Base-by-base conservation (phyloP, 805 yeast species). In the Lipomyces sp. region DNA sequence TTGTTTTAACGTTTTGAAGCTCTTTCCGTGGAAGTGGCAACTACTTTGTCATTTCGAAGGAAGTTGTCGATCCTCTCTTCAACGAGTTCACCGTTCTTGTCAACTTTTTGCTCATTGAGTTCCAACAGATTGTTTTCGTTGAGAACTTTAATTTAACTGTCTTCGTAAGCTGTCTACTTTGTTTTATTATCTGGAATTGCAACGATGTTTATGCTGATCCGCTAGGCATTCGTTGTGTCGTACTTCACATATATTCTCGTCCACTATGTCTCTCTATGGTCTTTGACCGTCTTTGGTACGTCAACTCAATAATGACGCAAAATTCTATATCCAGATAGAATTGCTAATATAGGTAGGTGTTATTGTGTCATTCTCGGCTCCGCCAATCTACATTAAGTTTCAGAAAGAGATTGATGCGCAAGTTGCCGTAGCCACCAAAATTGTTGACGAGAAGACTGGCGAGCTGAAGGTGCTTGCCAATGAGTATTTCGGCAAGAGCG, bases 331-430 rank as follows among this genome's bases (percentile, higher is more conserved):
- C n/a, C 30, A 42, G 15, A 29, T 57, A n/a, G 42, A 6, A 30
- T 33, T 7, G 8, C 53, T 51, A 57, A 33, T 42, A 5, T 5
- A 88, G 72, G 75, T 84, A 59, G 77, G 86, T 55, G 86, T 87
- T 59, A 77, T 90, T 59, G 75, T 82, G 29, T 83, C 89, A 15
- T 94, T 94, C 84, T 79, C 96, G 55, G 80, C 85, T 56, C 98
- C 98, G 66, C 85, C 84, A 35, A 75, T 89, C 69, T 94, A 93
- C 83, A 80, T 85, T 73, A 83, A 83, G 72, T 87, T 90, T 85
- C 87, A 91, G 83, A 83, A 83, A 75, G 88, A 90, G 81, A 89
- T 93, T 75, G 92, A 90, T 79, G 85, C 84, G 3, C 70, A 70
- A 50, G 57, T 77, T 33, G 73, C 65, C 50, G 50, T 64, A 39